Conservation (phyloP, 192 early-diverging fungal genomes). For the Entophlyctis helioformis region DNA sequence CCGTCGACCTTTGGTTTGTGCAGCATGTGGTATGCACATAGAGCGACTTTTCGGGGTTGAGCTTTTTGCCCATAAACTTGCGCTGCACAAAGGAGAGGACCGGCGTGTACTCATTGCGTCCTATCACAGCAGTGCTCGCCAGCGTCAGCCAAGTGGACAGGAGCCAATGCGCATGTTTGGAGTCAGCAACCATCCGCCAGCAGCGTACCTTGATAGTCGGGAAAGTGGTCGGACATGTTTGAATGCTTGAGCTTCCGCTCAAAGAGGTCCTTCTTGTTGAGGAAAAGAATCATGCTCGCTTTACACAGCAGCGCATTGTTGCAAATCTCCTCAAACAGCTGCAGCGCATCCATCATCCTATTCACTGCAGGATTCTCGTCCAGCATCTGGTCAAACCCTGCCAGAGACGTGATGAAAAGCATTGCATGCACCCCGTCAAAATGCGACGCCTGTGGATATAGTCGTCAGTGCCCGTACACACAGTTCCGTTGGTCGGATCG, state of each 20-base stretch:
- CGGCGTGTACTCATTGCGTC: too few relatives aligned
- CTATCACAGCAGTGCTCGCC: too few relatives aligned
- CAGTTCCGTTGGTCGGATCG: constrained; percentile 18
- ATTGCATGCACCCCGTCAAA: constrained; percentile 28
- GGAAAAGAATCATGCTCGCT: constrained; percentile 27
- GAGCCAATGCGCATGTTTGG: too few relatives aligned
- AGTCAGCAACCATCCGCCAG: too few relatives aligned
- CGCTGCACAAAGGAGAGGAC: too few relatives aligned
- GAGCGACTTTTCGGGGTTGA: too few relatives aligned
- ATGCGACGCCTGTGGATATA: constrained; percentile 30
- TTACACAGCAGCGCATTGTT: constrained; percentile 23
- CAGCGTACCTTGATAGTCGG: constrained; percentile 25
- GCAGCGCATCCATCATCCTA: constrained; percentile 31
- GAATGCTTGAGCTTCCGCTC: constrained; percentile 18
- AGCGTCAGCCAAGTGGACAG: too few relatives aligned
- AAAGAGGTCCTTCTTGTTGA: constrained; percentile 41
- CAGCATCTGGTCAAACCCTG: constrained; percentile 30
- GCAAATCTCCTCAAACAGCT: constrained; percentile 23
- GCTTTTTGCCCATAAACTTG: too few relatives aligned
- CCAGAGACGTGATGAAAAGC: constrained; percentile 23
- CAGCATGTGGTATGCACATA: too few relatives aligned
- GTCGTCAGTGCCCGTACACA: too few relatives aligned
- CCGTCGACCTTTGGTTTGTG: too few relatives aligned
- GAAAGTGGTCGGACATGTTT: constrained; percentile 22
- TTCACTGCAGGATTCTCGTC: constrained; percentile 26